Base-by-base conservation (phyloP, 345 rosid genomes). In the Lepidium aucheri region DNA sequence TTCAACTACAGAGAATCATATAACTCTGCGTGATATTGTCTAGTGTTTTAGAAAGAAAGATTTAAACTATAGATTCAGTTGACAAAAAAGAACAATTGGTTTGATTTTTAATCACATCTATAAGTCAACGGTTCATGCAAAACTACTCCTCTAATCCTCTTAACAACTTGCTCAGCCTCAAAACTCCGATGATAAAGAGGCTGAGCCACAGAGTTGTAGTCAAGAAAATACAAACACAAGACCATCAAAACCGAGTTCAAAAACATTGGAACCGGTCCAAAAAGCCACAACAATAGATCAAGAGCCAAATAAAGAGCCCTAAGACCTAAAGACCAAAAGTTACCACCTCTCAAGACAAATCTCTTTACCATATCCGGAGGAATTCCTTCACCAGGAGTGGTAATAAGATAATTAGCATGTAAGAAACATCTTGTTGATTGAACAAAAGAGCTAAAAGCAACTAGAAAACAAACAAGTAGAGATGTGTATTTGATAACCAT, bases 221-320 rank as follows among this genome's bases (percentile, higher is more conserved):
- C 95, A 15, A 83, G 81, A 61, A 12, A 72, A 53, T 82, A 77
- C 22, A 89, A 85, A 47, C 83, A 33, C 0, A 66, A 6, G 0
- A 84, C 90, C 76, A 83, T 76, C 18, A 82, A 15, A 28, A 80
- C 18, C 15, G 95, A 85, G 1, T 74, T 76, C 22, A 80, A 43
- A 68, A 87, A 80, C 96, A 88, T 86, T 0, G 94, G 98, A 10
- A 86, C 77, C 0, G 96, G 96, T 41, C 98, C 96, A 26, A 88
- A 88, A 54, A 91, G 88, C 96, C 98, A 85, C 9, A 84, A 70
- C 42, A 89, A 62, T 49, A 91, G 46, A 75, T 68, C 28, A 12
- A 85, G 79, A 35, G 95, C 95, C 68, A 89, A 84, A 61, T 86
- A 91, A 20, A 86, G 68, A 17, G 85, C 80, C 77, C 94, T 80